Base-by-base conservation (phyloP, 2,329 filamentous ascomycete genomes). In the Penicillium sp. region DNA sequence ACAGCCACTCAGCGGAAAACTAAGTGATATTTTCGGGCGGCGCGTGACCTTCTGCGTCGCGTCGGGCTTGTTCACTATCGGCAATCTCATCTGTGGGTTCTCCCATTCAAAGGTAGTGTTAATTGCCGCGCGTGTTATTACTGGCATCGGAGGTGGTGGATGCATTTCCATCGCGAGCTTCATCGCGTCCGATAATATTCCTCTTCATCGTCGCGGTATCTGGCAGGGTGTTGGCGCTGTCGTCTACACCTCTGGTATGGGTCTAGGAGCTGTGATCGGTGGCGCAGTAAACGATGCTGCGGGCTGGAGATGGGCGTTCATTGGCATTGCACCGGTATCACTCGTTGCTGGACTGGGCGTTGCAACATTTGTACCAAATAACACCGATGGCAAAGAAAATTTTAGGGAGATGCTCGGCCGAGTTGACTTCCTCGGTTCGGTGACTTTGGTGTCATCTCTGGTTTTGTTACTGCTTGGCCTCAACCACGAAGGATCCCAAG, bases 1-100 rank as follows among this genome's bases (percentile, higher is more conserved):
- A 8, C 59, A 63, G 31, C 59, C 59, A 3, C 54, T 63, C 19
- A 58, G 56, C 13, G 59, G 56, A 13, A 61, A 58, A 50, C 26
- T 61, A 42, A 63, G 54, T 48, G 61, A 61, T 19, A 63, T 63
- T n/a, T 63, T 61, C 35, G 61, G 59, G 13, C 61, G 61, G 9
- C 46, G 50, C 26, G 50, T 43, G n/a, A 60, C 50, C 26, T 59
- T 63, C 19, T 55, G 54, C 45, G 26, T 53, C 44, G 53, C 59
- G 11, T 45, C 54, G 7, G 26, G 11, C 14, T 47, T 63, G 43
- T 63, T 63, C 29, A 57, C 54, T 10, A 50, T 57, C 31, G 59
- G 61, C 2, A 62, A 61, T 3, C 37, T 62, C 4, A 42, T 55
- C 14, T 61, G 61, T 19, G 61, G 61, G 8, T 31, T 58, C 21